phyloP scores from a whole-genome alignment of 495 filamentous ascomycete species.

The Trichoderma gamsii region DNA sequence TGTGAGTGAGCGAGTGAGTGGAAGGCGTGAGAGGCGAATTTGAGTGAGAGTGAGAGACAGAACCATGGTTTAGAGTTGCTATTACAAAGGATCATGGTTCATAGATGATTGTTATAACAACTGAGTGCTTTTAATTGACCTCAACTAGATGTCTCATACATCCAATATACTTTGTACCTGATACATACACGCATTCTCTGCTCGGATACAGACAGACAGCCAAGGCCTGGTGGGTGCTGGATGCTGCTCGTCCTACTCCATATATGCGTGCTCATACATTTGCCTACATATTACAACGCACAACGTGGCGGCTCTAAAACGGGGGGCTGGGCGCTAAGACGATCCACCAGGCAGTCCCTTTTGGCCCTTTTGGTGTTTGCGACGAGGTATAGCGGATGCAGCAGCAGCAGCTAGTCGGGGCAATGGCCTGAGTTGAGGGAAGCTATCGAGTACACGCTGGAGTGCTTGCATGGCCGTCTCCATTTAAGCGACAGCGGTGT shows the following conservation, averaged over 20 bases:
- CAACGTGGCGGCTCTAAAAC: conserved; percentile 13
- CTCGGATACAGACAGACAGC: no score
- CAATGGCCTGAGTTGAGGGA: neutral
- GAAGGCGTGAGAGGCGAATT: no score
- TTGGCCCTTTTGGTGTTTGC: neutral
- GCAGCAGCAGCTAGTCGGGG: neutral
- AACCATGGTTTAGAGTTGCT: no score
- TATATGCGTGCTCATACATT: neutral
- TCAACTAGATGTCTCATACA: no score
- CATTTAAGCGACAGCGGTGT: neutral
- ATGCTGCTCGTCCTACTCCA: neutral
- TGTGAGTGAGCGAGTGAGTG: no score
- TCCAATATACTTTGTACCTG: no score
- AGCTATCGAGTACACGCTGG: conserved; percentile 6
- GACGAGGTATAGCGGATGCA: neutral
- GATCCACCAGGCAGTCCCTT: conserved; percentile 2
- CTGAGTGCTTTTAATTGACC: no score
- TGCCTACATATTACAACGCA: neutral
- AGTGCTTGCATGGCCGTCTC: conserved; percentile 8
- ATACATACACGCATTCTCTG: no score
- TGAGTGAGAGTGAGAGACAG: no score
- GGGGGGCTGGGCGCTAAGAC: conserved; percentile 11
- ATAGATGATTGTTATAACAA: no score
- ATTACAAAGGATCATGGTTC: no score
- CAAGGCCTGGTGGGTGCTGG: neutral